Evolutionary conservation across 78 protist species (phyloP), one percentile per base, ranked within the genome.

Genomic region (Capsaspora owczarzaki): DNA sequence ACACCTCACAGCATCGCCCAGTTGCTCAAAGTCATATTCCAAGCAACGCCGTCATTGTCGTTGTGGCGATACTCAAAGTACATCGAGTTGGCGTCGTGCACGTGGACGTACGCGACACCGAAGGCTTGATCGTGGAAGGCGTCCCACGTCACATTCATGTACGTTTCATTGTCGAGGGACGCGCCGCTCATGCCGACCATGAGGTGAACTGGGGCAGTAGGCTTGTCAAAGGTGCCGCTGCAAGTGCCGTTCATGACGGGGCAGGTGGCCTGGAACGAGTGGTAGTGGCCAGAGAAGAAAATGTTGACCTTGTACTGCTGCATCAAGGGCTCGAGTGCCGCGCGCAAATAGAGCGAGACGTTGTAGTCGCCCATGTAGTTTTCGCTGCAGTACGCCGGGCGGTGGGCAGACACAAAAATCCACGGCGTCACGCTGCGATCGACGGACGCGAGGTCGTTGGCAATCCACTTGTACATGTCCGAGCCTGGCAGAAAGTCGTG

Each of bases 361-460:
- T 22, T 40, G 33, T 35, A 43, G 49, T 71, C 37, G 22, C 5
- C 42, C 25, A 3, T 4, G 76, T 4, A 27, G 14, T 61, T 3
- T 40, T 27, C 60, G 22, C 35, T 35, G 63, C 42, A 51, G 63
- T 47, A 47, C 79, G 49, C 49, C 31, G 79, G 79, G 16, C 79
- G 60, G 42, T 75, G 79, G 40, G 19, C 6, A 1, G 33, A 3
- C 8, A 75, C 79, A 3, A 75, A 20, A 25, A 75, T 40, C 79
- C 79, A 75, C 33, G 79, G 79, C 47, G 79, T 75, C 3, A 31
- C 20, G 29, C 27, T 5, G 42, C 79, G 79, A 41, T 75, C 29
- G 20, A 75, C 79, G 42, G 63, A 4, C n/a, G 60, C 79, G 43
- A 75, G 79, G 40, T 75, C 79, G 27, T 33, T 38, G 33, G 4